Conservation (phyloP, 2,329 filamentous ascomycete genomes). For the Cordyceps tenuipes region DNA sequence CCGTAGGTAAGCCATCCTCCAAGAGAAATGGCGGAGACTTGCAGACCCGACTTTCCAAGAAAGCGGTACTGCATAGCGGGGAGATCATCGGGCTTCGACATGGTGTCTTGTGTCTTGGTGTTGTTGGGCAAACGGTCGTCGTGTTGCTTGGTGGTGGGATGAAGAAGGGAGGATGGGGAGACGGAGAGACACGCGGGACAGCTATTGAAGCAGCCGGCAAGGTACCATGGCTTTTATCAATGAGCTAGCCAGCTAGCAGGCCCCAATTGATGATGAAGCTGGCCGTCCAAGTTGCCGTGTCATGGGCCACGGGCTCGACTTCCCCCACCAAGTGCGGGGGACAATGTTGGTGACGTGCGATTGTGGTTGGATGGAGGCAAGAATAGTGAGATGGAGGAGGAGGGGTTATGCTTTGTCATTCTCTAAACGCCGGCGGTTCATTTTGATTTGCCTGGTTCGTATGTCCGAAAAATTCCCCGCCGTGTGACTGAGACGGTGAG, state of each 20-base stretch:
- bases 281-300: neutral
- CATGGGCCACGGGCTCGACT: neutral
- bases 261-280: constrained; percentile 2
- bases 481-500: neutral
- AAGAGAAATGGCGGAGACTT: constrained; percentile 65
- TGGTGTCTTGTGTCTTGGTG: constrained; percentile 12
- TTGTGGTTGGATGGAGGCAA: neutral
- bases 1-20: constrained; percentile 70
- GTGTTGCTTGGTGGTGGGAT: neutral
- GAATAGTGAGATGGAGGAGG: neutral
- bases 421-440: neutral
- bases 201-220: neutral
- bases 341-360: neutral
- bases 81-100: constrained; percentile 34
- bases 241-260: neutral
- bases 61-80: constrained; percentile 61
- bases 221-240: neutral
- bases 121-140: neutral
- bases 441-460: neutral
- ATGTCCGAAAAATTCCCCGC: neutral
- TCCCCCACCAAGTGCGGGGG: constrained; percentile 4
- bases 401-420: neutral
- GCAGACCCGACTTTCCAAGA: constrained; percentile 62
- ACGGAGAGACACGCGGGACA: neutral
- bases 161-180: neutral